Evolutionary conservation across 23 red algal genomes (phyloP).

Genomic region (Gracilaria gracilis): DNA sequence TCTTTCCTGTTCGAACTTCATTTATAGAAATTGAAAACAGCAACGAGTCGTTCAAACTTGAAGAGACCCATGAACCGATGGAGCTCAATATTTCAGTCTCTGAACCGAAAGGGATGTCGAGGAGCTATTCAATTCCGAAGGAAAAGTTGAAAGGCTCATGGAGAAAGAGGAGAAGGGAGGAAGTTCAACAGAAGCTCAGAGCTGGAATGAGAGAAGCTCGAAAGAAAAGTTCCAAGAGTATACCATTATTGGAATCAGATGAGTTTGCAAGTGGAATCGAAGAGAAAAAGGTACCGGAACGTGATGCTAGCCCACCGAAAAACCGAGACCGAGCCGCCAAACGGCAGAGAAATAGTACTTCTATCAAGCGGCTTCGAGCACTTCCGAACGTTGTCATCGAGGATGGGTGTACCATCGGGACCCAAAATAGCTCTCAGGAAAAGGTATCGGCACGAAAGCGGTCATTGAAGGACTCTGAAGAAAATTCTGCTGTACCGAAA

Average conservation of each 20-base stretch:
- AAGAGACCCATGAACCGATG: not conserved
- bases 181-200: not conserved
- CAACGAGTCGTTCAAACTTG: no score
- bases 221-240: not conserved
- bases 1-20: no score
- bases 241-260: conserved; percentile 11
- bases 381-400: conserved; percentile 1
- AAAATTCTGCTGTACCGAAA: not conserved
- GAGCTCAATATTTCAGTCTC: conserved; percentile 28
- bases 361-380: not conserved
- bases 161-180: conserved; percentile 25
- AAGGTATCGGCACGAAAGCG: not conserved
- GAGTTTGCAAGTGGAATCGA: conserved; percentile 64
- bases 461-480: not conserved
- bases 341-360: not conserved
- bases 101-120: not conserved
- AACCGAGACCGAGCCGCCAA: not conserved
- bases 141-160: conserved; percentile 21
- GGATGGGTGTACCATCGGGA: not conserved
- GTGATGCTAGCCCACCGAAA: not conserved
- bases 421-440: not conserved
- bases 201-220: conserved; percentile 5
- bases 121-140: conserved; percentile 1
- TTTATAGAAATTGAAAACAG: no score
- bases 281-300: not conserved